Evolutionary conservation across 2,329 filamentous ascomycete genomes (phyloP), one percentile per base, ranked within the genome.

Genomic region (Exophiala viscosa): DNA sequence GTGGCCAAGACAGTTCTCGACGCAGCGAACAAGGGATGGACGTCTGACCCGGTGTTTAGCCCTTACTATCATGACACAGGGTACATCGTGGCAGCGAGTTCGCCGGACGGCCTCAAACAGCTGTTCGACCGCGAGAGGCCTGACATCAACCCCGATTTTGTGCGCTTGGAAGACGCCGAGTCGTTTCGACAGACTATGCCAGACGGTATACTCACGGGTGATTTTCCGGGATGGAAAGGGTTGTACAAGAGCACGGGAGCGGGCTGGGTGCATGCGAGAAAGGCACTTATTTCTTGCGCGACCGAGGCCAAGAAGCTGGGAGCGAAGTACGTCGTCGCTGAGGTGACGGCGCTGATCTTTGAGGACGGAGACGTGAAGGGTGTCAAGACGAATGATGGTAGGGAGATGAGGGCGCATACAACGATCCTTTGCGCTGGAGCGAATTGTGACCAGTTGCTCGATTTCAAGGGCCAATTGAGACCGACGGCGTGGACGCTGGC

Each of bases 261-360:
- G 3, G 79, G 79, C 6, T 82, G 78, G 78, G 75, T 80, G 1
- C 75, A 76, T 57, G 78, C 80, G 3, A 67, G 71, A 10, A 76
- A 76, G 33, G 76, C 76, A 0, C 64, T 82, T 52, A 54, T 70
- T 36, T 71, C 74, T 31, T 72, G 75, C 2, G 72, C 71, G 18
- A 60, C 62, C 1, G 77, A 79, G 59, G 74, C 76, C 1, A 58
- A 68, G 48, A 65, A 67, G 28, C 55, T 79, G 7, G 78, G 78
- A 3, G 78, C 74, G 1, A 66, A 60, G 1, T 77, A 80, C 45
- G 64, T 79, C 13, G 39, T 64, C 10, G 73, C 73, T 9, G 64
- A 66, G 8, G 73, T 75, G 2, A 62, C 62, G 15, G 61, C 62
- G 1, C 55, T 76, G 3, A 60, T 75, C 7, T 68, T 67, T 46